phyloP scores from a whole-genome alignment of 768 basidiomycete genomes.

The Auricularia sp. region DNA sequence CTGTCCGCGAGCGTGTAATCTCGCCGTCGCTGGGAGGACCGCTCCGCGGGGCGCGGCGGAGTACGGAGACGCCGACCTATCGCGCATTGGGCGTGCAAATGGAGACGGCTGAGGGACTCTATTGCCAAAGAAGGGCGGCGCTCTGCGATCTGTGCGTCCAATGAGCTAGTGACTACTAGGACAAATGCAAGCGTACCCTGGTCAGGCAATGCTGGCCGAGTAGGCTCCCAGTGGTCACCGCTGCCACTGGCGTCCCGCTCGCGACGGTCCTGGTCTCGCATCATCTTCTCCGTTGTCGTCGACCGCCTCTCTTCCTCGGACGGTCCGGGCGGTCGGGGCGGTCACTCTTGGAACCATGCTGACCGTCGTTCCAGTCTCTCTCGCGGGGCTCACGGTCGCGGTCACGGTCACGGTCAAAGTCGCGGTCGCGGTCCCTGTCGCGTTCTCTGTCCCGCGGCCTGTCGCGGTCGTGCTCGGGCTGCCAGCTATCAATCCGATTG shows the following conservation, averaged over 20 bases:
- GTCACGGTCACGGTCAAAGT: not conserved
- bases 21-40: not conserved
- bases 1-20: not conserved
- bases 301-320: no score
- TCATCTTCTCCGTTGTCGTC: no score
- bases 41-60: not conserved
- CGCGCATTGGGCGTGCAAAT: conserved; percentile 1
- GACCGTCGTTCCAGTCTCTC: not conserved
- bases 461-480: not conserved
- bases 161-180: no score
- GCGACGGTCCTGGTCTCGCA: not conserved
- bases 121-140: not conserved
- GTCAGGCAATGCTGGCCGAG: no score
- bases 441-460: not conserved
- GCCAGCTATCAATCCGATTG: not conserved
- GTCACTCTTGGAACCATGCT: not conserved
- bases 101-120: not conserved
- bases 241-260: not conserved
- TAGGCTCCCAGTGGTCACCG: no score
- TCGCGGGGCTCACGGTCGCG: not conserved
- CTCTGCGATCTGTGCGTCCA: no score
- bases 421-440: not conserved
- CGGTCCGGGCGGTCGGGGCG: no score
- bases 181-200: no score
- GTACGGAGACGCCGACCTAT: not conserved